Percentiles rank a stretch among this genome's conserved stretches.
phyloP scores from a whole-genome alignment of 768 basidiomycete species.

The Russula lepida region DNA sequence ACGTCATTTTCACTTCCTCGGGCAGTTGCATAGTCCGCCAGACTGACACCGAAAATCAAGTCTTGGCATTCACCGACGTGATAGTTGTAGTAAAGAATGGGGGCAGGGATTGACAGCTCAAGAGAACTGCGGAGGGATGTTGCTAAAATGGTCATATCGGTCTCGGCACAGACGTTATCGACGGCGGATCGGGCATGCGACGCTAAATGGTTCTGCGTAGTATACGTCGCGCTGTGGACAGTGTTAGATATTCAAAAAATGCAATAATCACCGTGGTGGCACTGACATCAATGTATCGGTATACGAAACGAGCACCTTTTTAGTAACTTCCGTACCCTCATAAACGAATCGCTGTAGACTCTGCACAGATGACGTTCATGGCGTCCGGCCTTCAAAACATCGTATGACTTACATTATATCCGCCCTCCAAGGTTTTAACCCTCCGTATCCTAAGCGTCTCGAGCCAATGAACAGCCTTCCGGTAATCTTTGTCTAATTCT shows the following conservation, averaged over 20 bases:
- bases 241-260: neutral
- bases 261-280: neutral
- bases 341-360: constrained; percentile 73
- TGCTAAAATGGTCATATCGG: constrained; percentile 53
- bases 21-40: constrained; percentile 84
- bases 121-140: constrained; percentile 53
- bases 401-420: constrained; percentile 52
- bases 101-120: constrained; percentile 58
- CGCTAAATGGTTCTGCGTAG: constrained; percentile 68
- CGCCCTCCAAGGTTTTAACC: constrained; percentile 74
- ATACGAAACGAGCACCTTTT: constrained; percentile 60
- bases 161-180: constrained; percentile 59
- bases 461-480: constrained; percentile 85
- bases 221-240: constrained; percentile 59
- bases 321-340: constrained; percentile 59
- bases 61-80: constrained; percentile 81
- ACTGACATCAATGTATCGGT: constrained; percentile 71
- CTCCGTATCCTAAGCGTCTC: constrained; percentile 79
- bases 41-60: constrained; percentile 79
- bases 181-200: constrained; percentile 54
- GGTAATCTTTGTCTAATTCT: constrained; percentile 73
- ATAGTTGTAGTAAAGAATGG: constrained; percentile 67
- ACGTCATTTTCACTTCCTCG: constrained; percentile 64
- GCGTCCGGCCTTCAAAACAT: neutral
- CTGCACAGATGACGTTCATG: constrained; percentile 33